Conservation (phyloP, 2,329 filamentous ascomycete genomes). For the Parastagonospora nodorum region DNA sequence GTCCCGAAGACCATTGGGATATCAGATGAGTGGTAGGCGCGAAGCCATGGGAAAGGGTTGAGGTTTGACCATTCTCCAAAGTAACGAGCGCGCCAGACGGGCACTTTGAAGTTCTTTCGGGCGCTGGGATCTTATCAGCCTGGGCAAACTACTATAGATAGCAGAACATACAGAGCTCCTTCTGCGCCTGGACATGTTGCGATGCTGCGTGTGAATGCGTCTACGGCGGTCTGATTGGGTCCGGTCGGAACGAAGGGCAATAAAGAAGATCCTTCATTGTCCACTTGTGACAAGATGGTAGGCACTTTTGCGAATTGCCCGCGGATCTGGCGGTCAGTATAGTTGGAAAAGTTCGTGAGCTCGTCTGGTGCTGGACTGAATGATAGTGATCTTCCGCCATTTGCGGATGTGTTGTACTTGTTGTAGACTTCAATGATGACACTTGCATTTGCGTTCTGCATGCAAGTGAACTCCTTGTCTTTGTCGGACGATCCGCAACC, state of each 20-base stretch:
- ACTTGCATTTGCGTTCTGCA: slow-evolving; percentile 35
- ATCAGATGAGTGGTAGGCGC: slow-evolving; percentile 30
- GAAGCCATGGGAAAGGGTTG: slow-evolving; percentile 23
- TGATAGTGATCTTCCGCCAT: slow-evolving; percentile 23
- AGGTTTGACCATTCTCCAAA: slow-evolving; percentile 26
- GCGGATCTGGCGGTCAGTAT: slow-evolving; percentile 22
- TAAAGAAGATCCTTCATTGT: slow-evolving; percentile 22
- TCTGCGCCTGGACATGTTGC: slow-evolving; percentile 18
- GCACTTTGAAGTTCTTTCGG: slow-evolving; percentile 17
- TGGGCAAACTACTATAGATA: neutral
- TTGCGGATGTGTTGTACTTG: slow-evolving; percentile 29
- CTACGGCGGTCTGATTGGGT: slow-evolving; percentile 24
- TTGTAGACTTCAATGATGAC: slow-evolving; percentile 40
- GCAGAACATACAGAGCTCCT: slow-evolving; percentile 14
- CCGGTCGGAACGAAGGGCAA: slow-evolving; percentile 13
- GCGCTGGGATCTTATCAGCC: slow-evolving; percentile 8
- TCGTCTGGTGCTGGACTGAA: slow-evolving; percentile 32
- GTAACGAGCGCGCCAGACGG: slow-evolving; percentile 23
- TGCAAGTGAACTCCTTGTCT: slow-evolving; percentile 40
- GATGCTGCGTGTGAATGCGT: slow-evolving; percentile 22
- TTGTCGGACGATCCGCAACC: slow-evolving; percentile 17
- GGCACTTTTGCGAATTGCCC: slow-evolving; percentile 24
- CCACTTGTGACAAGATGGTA: slow-evolving; percentile 16
- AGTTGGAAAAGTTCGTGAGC: slow-evolving; percentile 28
- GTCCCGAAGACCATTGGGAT: slow-evolving; percentile 35